These are phyloP conservation scores for Lecanoromycetidae sp. DNA, from an alignment of 2,329 filamentous ascomycete species.

Conservation along the genomic window DNA sequence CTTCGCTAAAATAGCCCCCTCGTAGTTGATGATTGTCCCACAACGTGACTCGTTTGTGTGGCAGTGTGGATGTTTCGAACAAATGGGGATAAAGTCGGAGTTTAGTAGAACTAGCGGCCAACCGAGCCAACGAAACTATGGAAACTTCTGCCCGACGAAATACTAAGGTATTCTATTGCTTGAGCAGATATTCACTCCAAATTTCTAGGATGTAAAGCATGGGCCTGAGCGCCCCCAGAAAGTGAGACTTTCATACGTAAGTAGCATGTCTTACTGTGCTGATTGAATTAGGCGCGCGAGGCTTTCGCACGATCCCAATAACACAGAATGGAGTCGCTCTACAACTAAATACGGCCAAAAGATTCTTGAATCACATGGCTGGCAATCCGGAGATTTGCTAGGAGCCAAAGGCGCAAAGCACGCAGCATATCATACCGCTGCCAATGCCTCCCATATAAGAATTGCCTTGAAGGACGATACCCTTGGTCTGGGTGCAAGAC, in stretches of 20 bases:
- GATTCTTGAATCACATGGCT: conserved; percentile 79
- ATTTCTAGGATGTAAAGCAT: no score
- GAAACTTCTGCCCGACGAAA: no score
- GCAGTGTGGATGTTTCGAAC: no score
- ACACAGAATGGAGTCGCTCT: conserved; percentile 80
- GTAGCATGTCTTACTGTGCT: background rate
- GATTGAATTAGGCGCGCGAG: conserved; percentile 44
- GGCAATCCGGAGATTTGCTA: conserved; percentile 73
- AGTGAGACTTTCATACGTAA: background rate
- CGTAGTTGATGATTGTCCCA: no score
- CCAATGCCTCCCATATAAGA: conserved; percentile 74
- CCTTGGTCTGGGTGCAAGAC: conserved; percentile 73
- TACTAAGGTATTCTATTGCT: no score
- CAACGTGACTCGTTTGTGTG: no score
- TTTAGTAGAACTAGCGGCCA: no score
- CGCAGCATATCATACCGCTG: conserved; percentile 59
- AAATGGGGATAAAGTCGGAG: no score
- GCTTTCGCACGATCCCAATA: conserved; percentile 86
- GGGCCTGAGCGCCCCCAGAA: conserved; percentile 7
- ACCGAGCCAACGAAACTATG: no score
- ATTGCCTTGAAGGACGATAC: conserved; percentile 82
- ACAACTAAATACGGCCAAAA: conserved; percentile 76
- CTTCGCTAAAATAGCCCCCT: no score
- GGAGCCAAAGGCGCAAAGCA: conserved; percentile 68
- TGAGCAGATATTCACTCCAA: no score